These are phyloP conservation scores for Phytophthora fragariae DNA, from an alignment of 352 stramenopile genomes.

Conservation along the genomic window DNA sequence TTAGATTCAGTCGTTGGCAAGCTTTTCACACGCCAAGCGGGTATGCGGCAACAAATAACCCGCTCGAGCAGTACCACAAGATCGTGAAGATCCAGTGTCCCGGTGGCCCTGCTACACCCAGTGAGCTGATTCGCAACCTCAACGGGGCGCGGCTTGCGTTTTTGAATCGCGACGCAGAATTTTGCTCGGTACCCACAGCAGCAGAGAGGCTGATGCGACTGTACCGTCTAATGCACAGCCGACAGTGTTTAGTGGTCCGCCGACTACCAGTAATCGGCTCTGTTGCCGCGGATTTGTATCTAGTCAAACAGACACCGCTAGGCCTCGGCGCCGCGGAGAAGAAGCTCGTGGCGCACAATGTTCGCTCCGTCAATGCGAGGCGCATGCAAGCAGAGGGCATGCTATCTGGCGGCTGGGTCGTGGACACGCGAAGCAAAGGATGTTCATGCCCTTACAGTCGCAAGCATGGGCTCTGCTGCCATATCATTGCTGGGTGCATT, in stretches of 20 bases:
- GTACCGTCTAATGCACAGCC: slow-evolving; percentile 4
- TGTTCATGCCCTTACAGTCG: slow-evolving; percentile 14
- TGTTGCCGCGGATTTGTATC: slow-evolving; percentile 7
- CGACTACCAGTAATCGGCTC: not conserved
- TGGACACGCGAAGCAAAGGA: slow-evolving; percentile 7
- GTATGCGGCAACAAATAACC: slow-evolving; percentile 15
- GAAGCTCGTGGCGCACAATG: not conserved
- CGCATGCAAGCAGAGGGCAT: not conserved
- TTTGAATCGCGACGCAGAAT: not conserved
- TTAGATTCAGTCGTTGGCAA: slow-evolving; percentile 7
- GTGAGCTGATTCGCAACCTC: slow-evolving; percentile 4
- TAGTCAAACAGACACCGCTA: not conserved
- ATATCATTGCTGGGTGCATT: not conserved
- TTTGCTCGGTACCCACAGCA: not conserved
- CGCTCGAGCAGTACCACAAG: slow-evolving; percentile 11
- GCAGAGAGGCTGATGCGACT: slow-evolving; percentile 4
- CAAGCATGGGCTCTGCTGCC: slow-evolving; percentile 3
- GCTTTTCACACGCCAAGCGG: slow-evolving; percentile 3
- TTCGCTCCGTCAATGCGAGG: slow-evolving; percentile 5
- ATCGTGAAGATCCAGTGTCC: slow-evolving; percentile 1
- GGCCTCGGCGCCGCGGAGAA: slow-evolving; percentile 8
- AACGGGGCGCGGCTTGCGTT: slow-evolving; percentile 1
- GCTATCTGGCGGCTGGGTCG: not conserved
- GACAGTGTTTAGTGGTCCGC: not conserved
- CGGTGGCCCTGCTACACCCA: not conserved